Evolutionary conservation across 1,284 basidiomycete species (phyloP), one percentile per base, ranked within the genome.

Genomic region (Marasmius oreades): DNA sequence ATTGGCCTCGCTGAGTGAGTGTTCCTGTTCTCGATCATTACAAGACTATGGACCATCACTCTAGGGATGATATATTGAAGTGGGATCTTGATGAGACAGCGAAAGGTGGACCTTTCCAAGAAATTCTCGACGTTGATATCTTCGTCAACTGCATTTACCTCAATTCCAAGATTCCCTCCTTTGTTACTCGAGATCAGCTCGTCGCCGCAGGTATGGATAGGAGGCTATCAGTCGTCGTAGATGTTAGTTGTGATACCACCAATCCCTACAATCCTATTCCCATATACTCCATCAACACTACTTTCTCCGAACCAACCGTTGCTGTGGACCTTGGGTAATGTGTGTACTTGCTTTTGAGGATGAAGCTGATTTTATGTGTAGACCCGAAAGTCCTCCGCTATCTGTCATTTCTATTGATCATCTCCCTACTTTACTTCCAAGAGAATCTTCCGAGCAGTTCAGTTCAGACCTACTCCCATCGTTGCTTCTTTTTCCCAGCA

Each of bases 141-240:
- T 98, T 99, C 68, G 87, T 99, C 80, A 99, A 99, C 80, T 99
- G 97, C 84, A 99, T 99, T 73, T 99, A 99, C 76, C 88, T 99
- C 59, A 89, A 86, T 52, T 84, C 88, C 53, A 78, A 84, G 62
- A 99, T 99, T 64, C 94, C 95, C 14, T 82, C 90, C 53, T 99
- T 99, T 74, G 63, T 99, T 59, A 91, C 90, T 11, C 72, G 73
- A 39, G 86, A 93, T 48, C 85, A 85, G 62, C 89, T 98, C 64
- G 74, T 76, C 23, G 77, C 78, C 22, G 93, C 91, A 11, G 95
- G 95, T 23, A 71, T 76, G 53, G 63, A 74, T 20, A 82, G 97
- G 60, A 79, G 83, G 55, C 75, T 99, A 58, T 81, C 86, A 34
- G 87, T 95, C 44, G 86, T 99, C 51, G 96, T 99, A 39, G 97